A percentile compares a stretch with the other conserved stretches of the same genome.
Conservation (phyloP, 306 rosid species). For the Aeschynomene evenia region DNA sequence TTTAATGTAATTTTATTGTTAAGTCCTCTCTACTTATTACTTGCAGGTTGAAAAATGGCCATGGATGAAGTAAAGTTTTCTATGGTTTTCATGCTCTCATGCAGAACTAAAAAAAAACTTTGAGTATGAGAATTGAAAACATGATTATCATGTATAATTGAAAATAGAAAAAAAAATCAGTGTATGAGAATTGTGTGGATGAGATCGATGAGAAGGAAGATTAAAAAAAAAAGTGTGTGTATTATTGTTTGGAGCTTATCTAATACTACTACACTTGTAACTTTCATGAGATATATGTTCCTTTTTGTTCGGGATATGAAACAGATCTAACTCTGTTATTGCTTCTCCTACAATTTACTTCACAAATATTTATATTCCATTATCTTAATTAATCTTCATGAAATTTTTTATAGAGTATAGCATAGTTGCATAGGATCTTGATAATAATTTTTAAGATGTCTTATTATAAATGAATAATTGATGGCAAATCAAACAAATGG, state of each 20-base stretch:
- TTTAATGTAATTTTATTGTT: not conserved
- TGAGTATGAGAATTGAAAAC: not conserved
- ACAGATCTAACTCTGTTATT: not conserved
- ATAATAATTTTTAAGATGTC: not conserved
- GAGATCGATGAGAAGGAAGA: too few relatives aligned
- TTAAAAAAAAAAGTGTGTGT: not conserved
- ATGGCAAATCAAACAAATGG: not conserved
- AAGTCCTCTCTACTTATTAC: not conserved
- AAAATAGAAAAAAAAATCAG: not conserved
- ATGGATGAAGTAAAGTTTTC: conserved; percentile 42
- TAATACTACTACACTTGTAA: conserved; percentile 2
- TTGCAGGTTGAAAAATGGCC: conserved; percentile 54
- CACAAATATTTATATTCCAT: too few relatives aligned
- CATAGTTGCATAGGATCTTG: not conserved
- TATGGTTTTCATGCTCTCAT: conserved; percentile 14
- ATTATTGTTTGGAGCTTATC: not conserved
- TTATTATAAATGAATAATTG: not conserved
- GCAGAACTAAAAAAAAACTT: not conserved
- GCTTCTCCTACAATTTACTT: not conserved
- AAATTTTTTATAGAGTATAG: too few relatives aligned
- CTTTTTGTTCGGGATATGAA: not conserved
- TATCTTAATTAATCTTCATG: too few relatives aligned
- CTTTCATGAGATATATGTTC: not conserved
- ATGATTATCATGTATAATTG: not conserved
- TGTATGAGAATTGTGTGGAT: not conserved